Evolutionary conservation across 352 stramenopile genomes (phyloP), one percentile per base, ranked within the genome.

Genomic region (Elongisporangium undulatum): DNA sequence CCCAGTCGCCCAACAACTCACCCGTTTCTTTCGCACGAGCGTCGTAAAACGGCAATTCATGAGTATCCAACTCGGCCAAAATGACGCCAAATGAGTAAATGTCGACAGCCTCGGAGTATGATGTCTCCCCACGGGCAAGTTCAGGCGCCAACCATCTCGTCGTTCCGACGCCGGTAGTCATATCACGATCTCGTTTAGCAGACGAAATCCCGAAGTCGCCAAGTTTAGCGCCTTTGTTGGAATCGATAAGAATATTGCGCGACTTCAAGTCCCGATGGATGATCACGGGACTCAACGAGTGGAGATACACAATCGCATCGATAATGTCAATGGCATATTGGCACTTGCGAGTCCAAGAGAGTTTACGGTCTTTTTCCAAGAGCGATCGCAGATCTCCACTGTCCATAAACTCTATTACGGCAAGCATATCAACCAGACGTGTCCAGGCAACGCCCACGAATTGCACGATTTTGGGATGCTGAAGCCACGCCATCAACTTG

Each of bases 391-490:
- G 53, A 57, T 90, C 80, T 53, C 80, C 80, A 9, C 63, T 75
- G 52, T 88, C 80, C 80, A 90, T 90, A 56, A 72, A 90, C 60
- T 90, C 80, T 41, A 82, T 78, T 10, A 90, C 75, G 1, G 77
- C 80, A 16, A 87, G 59, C 75, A 88, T 88, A 49, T 90, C 80
- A 55, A 80, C 68, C 38, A 87, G 56, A 49, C 75, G 80, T 9
- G 80, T 90, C 80, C 80, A 90, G 39, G 77, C 80, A n/a, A 88
- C 80, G 61, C 80, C 80, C n/a, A 90, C 57, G 49, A 90, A 90
- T 55, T 75, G 57, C 52, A 88, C 67, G 62, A 90, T 74, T 55
- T 85, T 87, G 12, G 77, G 80, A 58, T 90, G 77, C 54, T 85
- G 64, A 39, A 90, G 68, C 75, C 77, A 87, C 41, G 80, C 77